Evolutionary conservation across 306 rosid species (phyloP), one percentile per base, ranked within the genome.

Genomic region (Mimosa bimucronata): DNA sequence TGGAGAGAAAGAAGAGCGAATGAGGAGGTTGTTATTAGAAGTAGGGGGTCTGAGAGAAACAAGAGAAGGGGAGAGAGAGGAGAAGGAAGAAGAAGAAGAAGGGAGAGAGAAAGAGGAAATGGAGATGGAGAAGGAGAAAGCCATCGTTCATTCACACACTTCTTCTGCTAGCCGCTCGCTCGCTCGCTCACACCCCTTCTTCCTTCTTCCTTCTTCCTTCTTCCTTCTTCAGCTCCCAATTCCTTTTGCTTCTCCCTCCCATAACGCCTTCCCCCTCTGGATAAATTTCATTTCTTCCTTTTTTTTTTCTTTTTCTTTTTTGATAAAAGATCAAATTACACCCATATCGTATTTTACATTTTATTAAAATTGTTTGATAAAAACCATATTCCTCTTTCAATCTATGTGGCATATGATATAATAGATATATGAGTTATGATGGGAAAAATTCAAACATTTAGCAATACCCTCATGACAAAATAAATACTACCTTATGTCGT

Each of bases 1-100:
- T 12, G 75, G 87, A 80, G 88, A 84, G 38, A 78, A 61, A 16
- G 88, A 83, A 53, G 83, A 84, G 67, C 52, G 34, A 67, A 86
- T 31, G 23, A 57, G n/a, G 19, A 75, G 60, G 15, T 69, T 79
- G 41, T 13, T 21, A 75, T 37, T 6, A 30, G 6, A 81, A 77
- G 65, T 74, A 41, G 76, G n/a, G 44, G 46, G 48, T 45, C 25
- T 53, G 23, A 40, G 45, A 80, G 68, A 70, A 48, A 42, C 73
- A 66, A 61, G 72, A 67, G 23, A 44, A 73, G 80, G 77, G 58
- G 14, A 12, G 61, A 73, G 64, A 83, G 25, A 67, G 28, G 74
- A 42, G n/a, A 66, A 71, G 21, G 41, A 65, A 0, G 90, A 77
- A 79, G 76, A 84, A 2, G 84, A 80, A 30, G 45, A 34, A 34